Evolutionary conservation across 768 basidiomycete genomes (phyloP).

Genomic region (Boletus patriciae): DNA sequence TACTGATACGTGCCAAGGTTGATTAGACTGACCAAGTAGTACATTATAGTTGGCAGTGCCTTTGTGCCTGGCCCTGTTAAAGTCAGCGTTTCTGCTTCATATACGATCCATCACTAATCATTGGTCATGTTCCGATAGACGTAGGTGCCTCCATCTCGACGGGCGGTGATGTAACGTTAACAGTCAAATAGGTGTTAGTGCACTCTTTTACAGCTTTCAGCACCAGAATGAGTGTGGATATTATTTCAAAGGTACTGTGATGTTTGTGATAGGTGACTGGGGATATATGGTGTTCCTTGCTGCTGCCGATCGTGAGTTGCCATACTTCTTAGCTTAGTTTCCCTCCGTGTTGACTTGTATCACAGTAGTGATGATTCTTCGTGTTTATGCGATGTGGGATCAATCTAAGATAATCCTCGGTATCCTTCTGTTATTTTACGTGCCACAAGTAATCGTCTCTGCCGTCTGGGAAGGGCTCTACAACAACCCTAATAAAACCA

Average conservation of each 20-base stretch:
- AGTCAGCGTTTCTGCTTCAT: not conserved
- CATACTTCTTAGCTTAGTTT: too few species aligned
- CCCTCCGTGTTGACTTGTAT: not conserved
- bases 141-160: not conserved
- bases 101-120: not conserved
- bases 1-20: not conserved
- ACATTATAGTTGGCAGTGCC: not conserved
- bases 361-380: constrained; percentile 20
- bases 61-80: constrained; percentile 2
- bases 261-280: constrained; percentile 3
- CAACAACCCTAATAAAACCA: not conserved
- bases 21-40: not conserved
- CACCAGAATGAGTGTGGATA: not conserved
- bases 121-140: not conserved
- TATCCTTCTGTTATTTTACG: constrained; percentile 5
- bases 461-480: constrained; percentile 5
- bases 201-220: not conserved
- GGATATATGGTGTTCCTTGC: constrained; percentile 4
- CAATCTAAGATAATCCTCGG: constrained; percentile 6
- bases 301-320: constrained; percentile 12
- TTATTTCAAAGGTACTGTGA: not conserved
- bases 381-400: constrained; percentile 16
- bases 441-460: not conserved
- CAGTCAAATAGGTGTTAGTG: constrained; percentile 11
- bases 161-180: not conserved